Evolutionary conservation across 108 stramenopile species (phyloP).

Genomic region (Skeletonema tropicum): DNA sequence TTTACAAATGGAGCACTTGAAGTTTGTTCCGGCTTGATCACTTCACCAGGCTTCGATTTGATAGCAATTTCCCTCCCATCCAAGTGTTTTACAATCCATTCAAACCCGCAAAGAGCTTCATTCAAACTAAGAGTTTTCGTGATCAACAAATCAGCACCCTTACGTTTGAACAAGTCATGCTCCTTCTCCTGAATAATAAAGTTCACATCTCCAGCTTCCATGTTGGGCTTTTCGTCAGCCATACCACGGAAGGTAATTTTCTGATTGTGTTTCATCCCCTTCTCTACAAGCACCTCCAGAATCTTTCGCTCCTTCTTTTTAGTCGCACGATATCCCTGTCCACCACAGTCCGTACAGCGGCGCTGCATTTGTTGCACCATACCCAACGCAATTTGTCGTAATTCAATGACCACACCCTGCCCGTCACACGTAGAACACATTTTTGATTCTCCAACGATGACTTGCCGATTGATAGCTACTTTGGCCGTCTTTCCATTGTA

Average conservation of each 20-base stretch:
- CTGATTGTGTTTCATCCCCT: slow-evolving; percentile 94
- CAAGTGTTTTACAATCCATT: slow-evolving; percentile 89
- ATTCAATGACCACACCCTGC: slow-evolving; percentile 89
- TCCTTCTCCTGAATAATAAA: slow-evolving; percentile 98
- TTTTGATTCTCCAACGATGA: slow-evolving; percentile 83
- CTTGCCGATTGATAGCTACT: slow-evolving; percentile 92
- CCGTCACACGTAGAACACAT: slow-evolving; percentile 88
- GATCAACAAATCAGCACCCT: slow-evolving; percentile 95
- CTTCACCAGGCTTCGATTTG: slow-evolving; percentile 89
- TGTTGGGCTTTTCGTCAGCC: slow-evolving; percentile 97
- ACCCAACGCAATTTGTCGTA: slow-evolving; percentile 95
- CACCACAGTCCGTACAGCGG: slow-evolving; percentile 78
- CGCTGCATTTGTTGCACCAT: slow-evolving; percentile 97
- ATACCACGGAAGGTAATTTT: slow-evolving; percentile 95
- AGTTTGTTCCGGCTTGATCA: slow-evolving; percentile 78
- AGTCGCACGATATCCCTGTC: slow-evolving; percentile 73
- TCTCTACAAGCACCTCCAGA: slow-evolving; percentile 94
- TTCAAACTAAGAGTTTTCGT: slow-evolving; percentile 90
- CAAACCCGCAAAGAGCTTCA: slow-evolving; percentile 97
- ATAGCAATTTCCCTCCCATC: slow-evolving; percentile 91
- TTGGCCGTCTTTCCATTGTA: slow-evolving; percentile 99
- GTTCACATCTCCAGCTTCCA: slow-evolving; percentile 95
- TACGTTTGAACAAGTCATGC: slow-evolving; percentile 94
- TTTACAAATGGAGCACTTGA: slow-evolving; percentile 81
- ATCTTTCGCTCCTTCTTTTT: slow-evolving; percentile 93